A percentile compares a stretch with the other conserved stretches of the same genome.
phyloP scores from a whole-genome alignment of 805 yeast species.

The Candida wancherniae region DNA sequence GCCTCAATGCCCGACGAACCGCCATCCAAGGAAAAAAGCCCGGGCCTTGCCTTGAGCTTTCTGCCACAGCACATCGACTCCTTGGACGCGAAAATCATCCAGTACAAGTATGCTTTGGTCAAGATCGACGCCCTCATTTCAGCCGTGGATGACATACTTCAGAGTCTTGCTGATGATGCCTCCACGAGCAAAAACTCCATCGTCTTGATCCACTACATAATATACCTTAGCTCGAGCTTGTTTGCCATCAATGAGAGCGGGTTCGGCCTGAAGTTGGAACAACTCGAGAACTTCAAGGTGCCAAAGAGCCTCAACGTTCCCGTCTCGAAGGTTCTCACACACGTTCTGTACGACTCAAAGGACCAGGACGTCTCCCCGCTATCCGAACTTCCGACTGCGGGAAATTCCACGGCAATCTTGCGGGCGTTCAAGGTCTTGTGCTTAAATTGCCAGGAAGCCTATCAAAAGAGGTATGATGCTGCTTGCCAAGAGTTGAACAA shows the following conservation, averaged over 20 bases:
- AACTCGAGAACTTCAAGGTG: constrained; percentile 26
- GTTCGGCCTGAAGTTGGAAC: constrained; percentile 24
- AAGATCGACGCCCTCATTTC: constrained; percentile 38
- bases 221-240: constrained; percentile 25
- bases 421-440: constrained; percentile 25
- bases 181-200: constrained; percentile 5
- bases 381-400: constrained; percentile 24
- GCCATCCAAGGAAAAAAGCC: neutral
- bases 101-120: constrained; percentile 50
- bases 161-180: constrained; percentile 1
- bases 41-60: constrained; percentile 1
- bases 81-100: constrained; percentile 53
- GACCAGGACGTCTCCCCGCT: constrained; percentile 31
- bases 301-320: constrained; percentile 23
- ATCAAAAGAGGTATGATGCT: constrained; percentile 29
- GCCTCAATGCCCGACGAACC: too few species aligned
- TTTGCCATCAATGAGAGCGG: constrained; percentile 36
- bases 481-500: constrained; percentile 23
- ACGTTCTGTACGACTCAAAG: constrained; percentile 41
- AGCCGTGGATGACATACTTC: constrained; percentile 10
- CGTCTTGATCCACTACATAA: constrained; percentile 33
- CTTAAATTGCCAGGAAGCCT: constrained; percentile 31
- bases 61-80: constrained; percentile 26
- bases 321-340: constrained; percentile 26
- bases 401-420: constrained; percentile 22